phyloP scores from a whole-genome alignment of 441 rosid genomes.

The Arabidopsis hybrid region DNA sequence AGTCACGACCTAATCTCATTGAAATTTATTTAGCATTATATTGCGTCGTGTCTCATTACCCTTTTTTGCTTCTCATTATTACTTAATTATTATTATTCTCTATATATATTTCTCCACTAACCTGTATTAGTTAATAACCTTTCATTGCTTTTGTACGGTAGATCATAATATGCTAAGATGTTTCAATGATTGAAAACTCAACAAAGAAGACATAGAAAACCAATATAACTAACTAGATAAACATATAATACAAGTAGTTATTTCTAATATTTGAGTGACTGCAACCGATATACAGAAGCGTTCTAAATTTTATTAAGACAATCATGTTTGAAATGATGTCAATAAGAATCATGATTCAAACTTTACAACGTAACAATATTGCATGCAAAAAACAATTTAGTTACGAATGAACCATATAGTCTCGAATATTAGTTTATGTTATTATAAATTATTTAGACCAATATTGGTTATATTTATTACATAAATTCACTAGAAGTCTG shows the following conservation, averaged over 20 bases:
- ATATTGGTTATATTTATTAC: too few relatives aligned
- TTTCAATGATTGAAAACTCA: background rate
- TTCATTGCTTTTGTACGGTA: conserved; percentile 37
- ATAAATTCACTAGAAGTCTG: too few relatives aligned
- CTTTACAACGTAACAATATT: background rate
- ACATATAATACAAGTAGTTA: background rate
- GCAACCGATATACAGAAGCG: background rate
- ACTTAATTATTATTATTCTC: conserved; percentile 4
- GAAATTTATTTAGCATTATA: conserved; percentile 7
- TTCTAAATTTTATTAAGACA: too few relatives aligned
- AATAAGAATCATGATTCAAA: background rate
- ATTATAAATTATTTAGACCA: too few relatives aligned
- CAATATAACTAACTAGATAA: background rate
- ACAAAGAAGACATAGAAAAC: background rate
- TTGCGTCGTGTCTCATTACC: conserved; percentile 22
- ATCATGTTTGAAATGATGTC: too few relatives aligned
- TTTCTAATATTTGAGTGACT: background rate
- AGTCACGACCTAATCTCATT: conserved; percentile 37
- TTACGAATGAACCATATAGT: background rate
- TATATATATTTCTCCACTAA: background rate
- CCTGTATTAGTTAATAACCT: background rate
- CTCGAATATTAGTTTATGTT: background rate
- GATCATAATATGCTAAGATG: conserved; percentile 16
- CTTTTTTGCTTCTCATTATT: conserved; percentile 33
- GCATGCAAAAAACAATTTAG: background rate